Evolutionary conservation across 306 rosid species (phyloP), one percentile per base, ranked within the genome.

Genomic region (Boehmeria nivea): DNA sequence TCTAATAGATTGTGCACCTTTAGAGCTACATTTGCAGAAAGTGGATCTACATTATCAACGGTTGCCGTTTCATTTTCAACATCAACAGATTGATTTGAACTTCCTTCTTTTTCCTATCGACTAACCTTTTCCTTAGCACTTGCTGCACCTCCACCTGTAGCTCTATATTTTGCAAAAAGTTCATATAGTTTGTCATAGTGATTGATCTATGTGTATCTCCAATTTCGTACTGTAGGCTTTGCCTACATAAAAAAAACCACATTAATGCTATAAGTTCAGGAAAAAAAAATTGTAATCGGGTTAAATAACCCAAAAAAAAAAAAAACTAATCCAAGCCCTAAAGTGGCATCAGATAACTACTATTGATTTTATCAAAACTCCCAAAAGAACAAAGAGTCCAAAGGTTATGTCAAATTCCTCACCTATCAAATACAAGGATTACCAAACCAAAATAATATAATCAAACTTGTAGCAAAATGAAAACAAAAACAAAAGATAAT

Each of bases 101-200:
- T 13, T 11, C 36, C 37, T 5, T 51, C 4, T 23, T 51, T 25
- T n/a, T n/a, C n/a, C n/a, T n/a, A n/a, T n/a, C 26, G 49, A 6
- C 5, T 12, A n/a, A 20, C 3, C 20, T 43, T 47, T 23, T 47
- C 53, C n/a, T 47, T 47, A 11, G 27, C 53, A 47, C 53, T 47
- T 9, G 13, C 6, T 4, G 53, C 26, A 47, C 28, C 25, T 6
- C 19, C 28, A 3, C 53, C 13, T 11, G 28, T 47, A 20, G 53
- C 53, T 47, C 1, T 10, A 51, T 51, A n/a, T 25, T 51, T 51
- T 14, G 57, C 20, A 51, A 51, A 26, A 1, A 51, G 8, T 8
- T 51, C 38, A 27, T 3, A 25, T 51, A 51, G 20, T 51, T 51
- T 51, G 12, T 51, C 57, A 51, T 25, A 51, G 10, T 51, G 3